Evolutionary conservation across 139 green algal species (phyloP).

Genomic region (Mesotaenium endlicherianum): DNA sequence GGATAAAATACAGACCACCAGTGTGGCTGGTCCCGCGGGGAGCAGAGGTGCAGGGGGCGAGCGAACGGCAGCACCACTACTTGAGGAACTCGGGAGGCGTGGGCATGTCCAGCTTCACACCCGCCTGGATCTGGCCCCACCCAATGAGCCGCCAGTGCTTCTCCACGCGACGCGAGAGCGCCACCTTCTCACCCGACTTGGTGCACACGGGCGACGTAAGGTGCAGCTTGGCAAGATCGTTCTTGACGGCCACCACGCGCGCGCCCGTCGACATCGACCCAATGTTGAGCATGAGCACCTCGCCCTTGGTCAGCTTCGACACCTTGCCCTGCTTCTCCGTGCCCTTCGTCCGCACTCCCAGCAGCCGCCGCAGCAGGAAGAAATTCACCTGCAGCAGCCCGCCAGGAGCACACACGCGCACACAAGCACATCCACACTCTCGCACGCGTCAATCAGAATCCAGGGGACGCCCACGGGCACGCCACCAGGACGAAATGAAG

Average conservation of each 20-base stretch:
- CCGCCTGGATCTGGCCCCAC: slow-evolving; percentile 94
- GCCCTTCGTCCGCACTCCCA: slow-evolving; percentile 85
- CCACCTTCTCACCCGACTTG: slow-evolving; percentile 96
- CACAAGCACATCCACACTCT: background rate
- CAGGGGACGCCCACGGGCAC: background rate
- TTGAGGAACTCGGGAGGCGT: background rate
- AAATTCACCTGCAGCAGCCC: slow-evolving; percentile 75
- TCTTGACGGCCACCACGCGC: slow-evolving; percentile 91
- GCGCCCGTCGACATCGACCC: slow-evolving; percentile 98
- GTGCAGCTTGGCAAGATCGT: slow-evolving; percentile 97
- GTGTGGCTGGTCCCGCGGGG: too few relatives aligned
- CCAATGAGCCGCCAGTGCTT: slow-evolving; percentile 99
- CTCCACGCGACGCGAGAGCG: slow-evolving; percentile 89
- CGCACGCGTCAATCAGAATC: background rate
- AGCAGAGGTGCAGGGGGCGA: too few relatives aligned
- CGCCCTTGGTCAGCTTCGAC: slow-evolving; percentile 92
- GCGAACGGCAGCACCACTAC: background rate
- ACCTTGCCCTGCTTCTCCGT: slow-evolving; percentile 94
- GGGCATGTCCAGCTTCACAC: slow-evolving; percentile 59
- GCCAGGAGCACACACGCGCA: background rate
- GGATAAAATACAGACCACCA: too few relatives aligned
- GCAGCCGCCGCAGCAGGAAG: slow-evolving; percentile 93
- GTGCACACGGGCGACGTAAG: slow-evolving; percentile 97
- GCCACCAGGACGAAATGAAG: too few relatives aligned
- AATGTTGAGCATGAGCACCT: slow-evolving; percentile 99